Percentiles rank a stretch among this genome's conserved stretches.
These are phyloP conservation scores for Xylariaceae sp. DNA, from an alignment of 2,329 filamentous ascomycete genomes.

Conservation along the genomic window DNA sequence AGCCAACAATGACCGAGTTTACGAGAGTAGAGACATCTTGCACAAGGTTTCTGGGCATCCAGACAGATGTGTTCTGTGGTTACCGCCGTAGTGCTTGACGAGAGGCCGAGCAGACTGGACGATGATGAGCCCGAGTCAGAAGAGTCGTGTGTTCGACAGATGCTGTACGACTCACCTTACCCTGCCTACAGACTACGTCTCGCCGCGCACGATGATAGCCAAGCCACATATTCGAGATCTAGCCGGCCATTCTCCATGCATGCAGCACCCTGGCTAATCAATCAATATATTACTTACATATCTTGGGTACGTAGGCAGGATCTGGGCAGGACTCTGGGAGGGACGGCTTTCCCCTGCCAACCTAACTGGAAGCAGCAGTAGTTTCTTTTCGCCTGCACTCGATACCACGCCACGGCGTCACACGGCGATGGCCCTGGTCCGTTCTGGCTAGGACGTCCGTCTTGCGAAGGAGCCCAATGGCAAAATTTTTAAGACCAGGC, in stretches of 20 bases:
- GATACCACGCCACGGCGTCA: neutral
- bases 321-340: neutral
- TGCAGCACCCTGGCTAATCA: conserved; percentile 1
- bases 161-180: conserved; percentile 14
- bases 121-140: neutral
- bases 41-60: conserved; percentile 4
- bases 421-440: neutral
- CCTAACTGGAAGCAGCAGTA: neutral
- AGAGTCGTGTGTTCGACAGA: conserved; percentile 7
- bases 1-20: conserved; percentile 12
- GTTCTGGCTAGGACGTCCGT: neutral
- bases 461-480: conserved; percentile 4
- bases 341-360: neutral
- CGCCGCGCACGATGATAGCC: conserved; percentile 7
- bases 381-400: neutral
- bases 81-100: neutral
- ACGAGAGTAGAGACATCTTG: conserved; percentile 2
- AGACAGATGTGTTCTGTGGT: conserved; percentile 5
- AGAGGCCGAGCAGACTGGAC: neutral
- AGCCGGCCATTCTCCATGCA: conserved; percentile 10
- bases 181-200: conserved; percentile 10
- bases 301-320: neutral
- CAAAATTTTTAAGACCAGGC: conserved; percentile 1
- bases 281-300: conserved; percentile 9
- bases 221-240: conserved; percentile 13